phyloP scores from a whole-genome alignment of 2,329 filamentous ascomycete genomes.

The Diaporthe vaccinii region DNA sequence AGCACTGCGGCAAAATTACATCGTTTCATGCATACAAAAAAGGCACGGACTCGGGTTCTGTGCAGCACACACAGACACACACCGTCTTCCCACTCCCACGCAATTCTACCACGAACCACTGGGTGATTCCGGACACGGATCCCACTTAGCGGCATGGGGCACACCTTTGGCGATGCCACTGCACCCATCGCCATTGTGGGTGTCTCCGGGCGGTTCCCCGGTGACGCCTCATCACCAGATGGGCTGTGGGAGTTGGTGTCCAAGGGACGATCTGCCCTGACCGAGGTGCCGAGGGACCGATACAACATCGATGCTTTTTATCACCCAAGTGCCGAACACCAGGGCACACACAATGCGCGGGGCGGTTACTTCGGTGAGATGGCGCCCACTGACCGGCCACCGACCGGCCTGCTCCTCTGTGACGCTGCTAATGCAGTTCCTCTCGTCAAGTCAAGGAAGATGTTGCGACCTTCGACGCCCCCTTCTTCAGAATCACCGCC shows the following conservation, averaged over 20 bases:
- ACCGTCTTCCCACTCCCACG: not conserved
- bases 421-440: constrained; percentile 20
- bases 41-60: not conserved
- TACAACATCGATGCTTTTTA: constrained; percentile 40
- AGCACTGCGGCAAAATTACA: not conserved
- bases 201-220: constrained; percentile 27
- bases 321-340: constrained; percentile 26
- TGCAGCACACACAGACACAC: not conserved
- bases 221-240: constrained; percentile 22
- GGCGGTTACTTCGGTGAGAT: constrained; percentile 20
- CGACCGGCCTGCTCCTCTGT: constrained; percentile 3
- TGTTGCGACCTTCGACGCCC: constrained; percentile 19
- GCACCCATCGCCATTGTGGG: constrained; percentile 15
- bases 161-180: constrained; percentile 3
- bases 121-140: not conserved
- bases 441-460: constrained; percentile 16
- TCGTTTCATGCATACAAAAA: constrained; percentile 23
- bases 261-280: constrained; percentile 20
- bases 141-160: constrained; percentile 6
- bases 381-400: not conserved
- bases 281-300: constrained; percentile 34
- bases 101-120: not conserved
- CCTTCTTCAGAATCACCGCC: constrained; percentile 4
- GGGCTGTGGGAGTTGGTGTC: constrained; percentile 18
- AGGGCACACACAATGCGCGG: constrained; percentile 20